Base-by-base conservation (phyloP, 495 filamentous ascomycete species). In the Eremomyces bilateralis region DNA sequence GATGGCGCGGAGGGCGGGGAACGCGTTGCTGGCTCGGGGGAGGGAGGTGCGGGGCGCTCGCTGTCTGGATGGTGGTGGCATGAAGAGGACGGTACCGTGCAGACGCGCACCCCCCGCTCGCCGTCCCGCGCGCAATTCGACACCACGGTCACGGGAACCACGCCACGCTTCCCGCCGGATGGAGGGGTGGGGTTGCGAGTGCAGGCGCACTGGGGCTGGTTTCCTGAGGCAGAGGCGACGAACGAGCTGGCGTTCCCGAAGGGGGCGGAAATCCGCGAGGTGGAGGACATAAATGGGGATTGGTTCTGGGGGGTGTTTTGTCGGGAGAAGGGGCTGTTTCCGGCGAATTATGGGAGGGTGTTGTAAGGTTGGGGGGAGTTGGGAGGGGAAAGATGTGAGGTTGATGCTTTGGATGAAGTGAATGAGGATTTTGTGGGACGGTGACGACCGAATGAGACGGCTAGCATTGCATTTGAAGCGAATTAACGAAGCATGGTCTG, bases 191-290 rank as follows among this genome's bases (percentile, higher is more conserved):
- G 77, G 0, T 51, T 71, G 24, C 46, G 59, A 12, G 65, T 67
- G n/a, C 39, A 61, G 12, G 78, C 80, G 0, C 39, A 57, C 15
- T 92, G 79, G 76, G 58, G 64, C 4, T 90, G 71, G 60, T 81
- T 73, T 45, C 80, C 79, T 0, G 57, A 53, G 4, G 64, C 63
- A 4, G 48, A 47, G 0, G 59, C 59, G 10, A 52, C 57, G 21
- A 76, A 90, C 51, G 83, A 93, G 59, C 49, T 93, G 34, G 56
- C 67, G 43, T 92, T 93, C 45, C 83, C 83, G 2, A 73, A 68
- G 37, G 72, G 75, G 3, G 80, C 82, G 0, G 78, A 85, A 53
- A 65, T 93, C 8, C 60, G 62, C 2, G 83, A 92, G 59, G 69
- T 70, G 21, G 69, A 79, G 53, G 73, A 79, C 51, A 67, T 84